These are phyloP conservation scores for Blastocystis sp. DNA, from an alignment of 352 stramenopile species.

Conservation along the genomic window DNA sequence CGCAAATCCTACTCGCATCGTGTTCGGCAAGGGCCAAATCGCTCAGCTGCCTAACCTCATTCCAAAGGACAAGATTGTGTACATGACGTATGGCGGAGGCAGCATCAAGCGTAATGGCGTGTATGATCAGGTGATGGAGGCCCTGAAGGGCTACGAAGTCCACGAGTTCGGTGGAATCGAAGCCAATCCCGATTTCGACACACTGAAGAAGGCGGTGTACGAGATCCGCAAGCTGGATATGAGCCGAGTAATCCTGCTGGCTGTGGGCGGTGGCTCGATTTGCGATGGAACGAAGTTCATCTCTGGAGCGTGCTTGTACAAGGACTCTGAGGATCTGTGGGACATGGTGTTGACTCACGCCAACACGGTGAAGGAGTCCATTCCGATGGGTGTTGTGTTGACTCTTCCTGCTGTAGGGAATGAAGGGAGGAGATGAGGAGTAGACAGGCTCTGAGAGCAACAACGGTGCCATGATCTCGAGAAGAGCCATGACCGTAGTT, in stretches of 20 bases:
- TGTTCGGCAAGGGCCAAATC: constrained; percentile 69
- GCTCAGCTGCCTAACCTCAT: constrained; percentile 48
- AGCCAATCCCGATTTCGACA: constrained; percentile 69
- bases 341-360: constrained; percentile 61
- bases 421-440: not conserved
- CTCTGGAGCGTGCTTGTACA: constrained; percentile 55
- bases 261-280: constrained; percentile 62
- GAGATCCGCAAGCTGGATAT: constrained; percentile 27
- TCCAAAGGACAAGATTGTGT: constrained; percentile 38
- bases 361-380: not conserved
- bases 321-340: constrained; percentile 24
- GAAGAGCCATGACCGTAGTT: constrained; percentile 3
- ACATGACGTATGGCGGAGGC: constrained; percentile 63
- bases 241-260: constrained; percentile 27
- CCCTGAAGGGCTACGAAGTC: constrained; percentile 53
- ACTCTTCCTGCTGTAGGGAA: constrained; percentile 52
- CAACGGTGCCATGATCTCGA: constrained; percentile 45
- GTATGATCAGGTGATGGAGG: constrained; percentile 57
- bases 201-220: constrained; percentile 47
- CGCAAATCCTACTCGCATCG: constrained; percentile 66
- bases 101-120: constrained; percentile 68
- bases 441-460: constrained; percentile 69
- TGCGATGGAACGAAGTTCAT: constrained; percentile 68
- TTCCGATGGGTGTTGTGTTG: constrained; percentile 65
- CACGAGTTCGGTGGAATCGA: constrained; percentile 68